Evolutionary conservation across 176 grass and related monocot species (phyloP), one percentile per base, ranked within the genome.

Genomic region (Musa schizocarpa): DNA sequence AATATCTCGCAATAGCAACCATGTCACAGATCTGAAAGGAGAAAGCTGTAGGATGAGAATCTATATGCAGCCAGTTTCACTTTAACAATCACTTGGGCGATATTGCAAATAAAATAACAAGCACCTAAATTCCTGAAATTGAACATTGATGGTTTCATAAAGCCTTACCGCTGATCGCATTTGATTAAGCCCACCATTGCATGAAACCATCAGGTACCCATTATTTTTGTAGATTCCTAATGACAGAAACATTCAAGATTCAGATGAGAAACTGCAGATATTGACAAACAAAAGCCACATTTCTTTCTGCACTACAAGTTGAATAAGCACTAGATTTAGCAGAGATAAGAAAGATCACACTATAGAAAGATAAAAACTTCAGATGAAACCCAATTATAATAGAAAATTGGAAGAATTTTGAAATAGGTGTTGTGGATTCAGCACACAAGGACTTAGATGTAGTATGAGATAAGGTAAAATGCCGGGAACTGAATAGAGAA

Each of bases 211-310:
- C 55, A 97, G 81, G 78, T 97, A 97, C 34, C 93, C 93, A 83
- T 93, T 97, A 82, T 97, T 97, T 74, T 77, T 88, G 79, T 97
- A 97, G 52, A 91, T 90, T 91, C 93, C 93, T 93, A 82, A 14
- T 82, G 23, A 48, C 9, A 70, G 52, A 84, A 70, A 68, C n/a
- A 69, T 68, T 54, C 25, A 69, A 57, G 2, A 48, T 58, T 27
- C 62, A 43, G 11, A 79, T 58, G 9, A 56, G 53, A 51, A 49
- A 24, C 9, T 34, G 17, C 48, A 57, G 16, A 50, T 57, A 56
- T 14, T 57, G 11, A 22, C 1, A 1, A 19, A 17, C 21, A 76
- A 10, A 54, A 63, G 52, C 3, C 58, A 63, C 9, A 55, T 13
- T 11, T 34, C 69, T 53, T 27, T 17, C 11, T 34, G 19, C 13